Percentiles rank a stretch among this genome's conserved stretches.
Conservation (phyloP, 345 rosid genomes). For the Reutealis trisperma region DNA sequence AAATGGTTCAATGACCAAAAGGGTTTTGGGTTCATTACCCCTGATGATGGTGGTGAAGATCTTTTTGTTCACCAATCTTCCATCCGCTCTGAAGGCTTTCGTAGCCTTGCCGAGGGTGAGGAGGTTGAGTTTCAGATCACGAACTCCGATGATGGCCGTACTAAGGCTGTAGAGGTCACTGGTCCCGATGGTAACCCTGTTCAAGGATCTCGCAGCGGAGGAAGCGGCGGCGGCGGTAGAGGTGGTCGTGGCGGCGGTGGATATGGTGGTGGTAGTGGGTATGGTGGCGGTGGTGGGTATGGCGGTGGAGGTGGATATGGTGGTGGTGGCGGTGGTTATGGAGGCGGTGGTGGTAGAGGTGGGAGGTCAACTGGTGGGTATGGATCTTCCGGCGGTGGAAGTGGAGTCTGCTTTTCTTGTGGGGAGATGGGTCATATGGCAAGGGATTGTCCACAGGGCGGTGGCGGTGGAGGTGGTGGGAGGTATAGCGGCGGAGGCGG, state of each 20-base stretch:
- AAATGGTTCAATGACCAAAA: constrained; percentile 42
- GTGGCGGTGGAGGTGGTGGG: constrained; percentile 42
- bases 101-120: constrained; percentile 30
- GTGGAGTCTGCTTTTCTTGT: constrained; percentile 38
- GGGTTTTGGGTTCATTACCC: constrained; percentile 38
- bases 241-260: constrained; percentile 25
- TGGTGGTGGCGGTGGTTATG: constrained; percentile 6
- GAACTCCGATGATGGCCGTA: constrained; percentile 39
- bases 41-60: constrained; percentile 35
- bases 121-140: constrained; percentile 36
- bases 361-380: constrained; percentile 34
- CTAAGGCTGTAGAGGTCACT: constrained; percentile 79
- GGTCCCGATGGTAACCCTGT: constrained; percentile 67
- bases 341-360: constrained; percentile 28
- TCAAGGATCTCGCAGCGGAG: constrained; percentile 50
- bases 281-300: constrained; percentile 20
- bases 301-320: constrained; percentile 16
- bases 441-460: constrained; percentile 50
- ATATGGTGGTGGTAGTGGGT: constrained; percentile 34
- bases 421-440: constrained; percentile 55
- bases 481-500: constrained; percentile 28
- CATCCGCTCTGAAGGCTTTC: constrained; percentile 32
- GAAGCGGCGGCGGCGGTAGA: constrained; percentile 37
- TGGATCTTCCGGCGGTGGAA: constrained; percentile 31
- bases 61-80: constrained; percentile 40